Evolutionary conservation across 2,329 filamentous ascomycete genomes (phyloP), one percentile per base, ranked within the genome.

Genomic region (Harringtonia aguacate): DNA sequence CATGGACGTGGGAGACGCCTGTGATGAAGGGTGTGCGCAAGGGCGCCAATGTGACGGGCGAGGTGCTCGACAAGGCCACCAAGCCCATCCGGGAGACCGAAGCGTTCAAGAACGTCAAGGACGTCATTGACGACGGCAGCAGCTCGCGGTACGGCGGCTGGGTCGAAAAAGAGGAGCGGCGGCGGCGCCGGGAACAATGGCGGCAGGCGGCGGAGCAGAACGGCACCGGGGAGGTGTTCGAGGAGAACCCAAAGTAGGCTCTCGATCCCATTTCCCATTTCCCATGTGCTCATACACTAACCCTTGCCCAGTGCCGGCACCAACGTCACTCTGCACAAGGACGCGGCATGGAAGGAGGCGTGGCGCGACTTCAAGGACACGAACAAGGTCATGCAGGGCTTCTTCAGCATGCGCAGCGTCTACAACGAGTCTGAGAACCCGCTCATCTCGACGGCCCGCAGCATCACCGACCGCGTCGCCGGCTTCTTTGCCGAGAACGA

Each of bases 401-500:
- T 95, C 49, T 95, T 95, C 66, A 79, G 73, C 59, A 78, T 95
- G 66, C 89, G 90, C 65, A 79, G 77, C 45, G 81, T 81, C 45
- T 97, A 97, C 67, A 84, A 94, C 53, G 92, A 98, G 66, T 97
- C 92, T 12, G 92, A 98, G 60, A 98, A 98, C 62, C 90, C 92
- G 8, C 73, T 98, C 36, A 86, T 98, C 51, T 85, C 81, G 38
- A 97, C 90, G 0, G 92, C 89, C 2, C 84, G 92, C 59, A 88
- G 86, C 61, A 95, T 98, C 54, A 90, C 89, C 28, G 92, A 98
- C 62, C 79, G 84, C 46, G 80, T 98, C 33, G 87, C 85, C 38
- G 88, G 92, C 24, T 98, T 95, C 69, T 98, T 98, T 53, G 92
- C 92, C 49, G 92, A 98, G 64, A 98, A 97, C 62, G 92, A 98